A percentile compares a stretch with the other conserved stretches of the same genome.
Evolutionary conservation across 768 basidiomycete species (phyloP).

Genomic region (Agaricus subrufescens): DNA sequence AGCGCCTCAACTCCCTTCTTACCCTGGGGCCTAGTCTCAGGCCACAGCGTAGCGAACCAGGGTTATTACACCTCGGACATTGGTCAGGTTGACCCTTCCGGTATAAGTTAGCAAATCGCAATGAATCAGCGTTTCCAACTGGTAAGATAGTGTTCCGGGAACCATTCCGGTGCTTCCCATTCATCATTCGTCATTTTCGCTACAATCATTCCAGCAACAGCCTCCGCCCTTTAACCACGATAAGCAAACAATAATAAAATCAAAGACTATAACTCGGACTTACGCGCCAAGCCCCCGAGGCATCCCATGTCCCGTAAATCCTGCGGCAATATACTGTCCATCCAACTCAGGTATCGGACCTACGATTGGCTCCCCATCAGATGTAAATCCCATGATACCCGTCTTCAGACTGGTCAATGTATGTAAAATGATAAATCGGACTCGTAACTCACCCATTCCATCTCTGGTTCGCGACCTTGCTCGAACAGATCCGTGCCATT

Average conservation of each 20-base stretch:
- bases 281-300: slow-evolving; percentile 71
- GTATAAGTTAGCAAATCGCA: too few species aligned
- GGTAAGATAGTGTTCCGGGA: slow-evolving; percentile 53
- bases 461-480: slow-evolving; percentile 48
- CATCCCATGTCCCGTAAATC: slow-evolving; percentile 80
- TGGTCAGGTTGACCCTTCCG: too few species aligned
- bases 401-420: slow-evolving; percentile 40
- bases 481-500: slow-evolving; percentile 42
- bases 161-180: slow-evolving; percentile 58
- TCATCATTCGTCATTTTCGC: slow-evolving; percentile 37
- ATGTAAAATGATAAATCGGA: not conserved
- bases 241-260: not conserved
- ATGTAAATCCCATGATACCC: slow-evolving; percentile 79
- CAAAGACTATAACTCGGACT: slow-evolving; percentile 12
- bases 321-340: slow-evolving; percentile 71
- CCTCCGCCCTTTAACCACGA: slow-evolving; percentile 47
- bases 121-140: slow-evolving; percentile 1
- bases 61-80: too few species aligned
- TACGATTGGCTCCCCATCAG: slow-evolving; percentile 61
- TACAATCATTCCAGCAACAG: slow-evolving; percentile 51
- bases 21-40: too few species aligned
- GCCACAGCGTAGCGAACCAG: too few species aligned
- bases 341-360: slow-evolving; percentile 25
- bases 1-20: too few species aligned
- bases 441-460: slow-evolving; percentile 67